These are phyloP conservation scores for Diaporthe citriasiana DNA, from an alignment of 2,329 filamentous ascomycete genomes.

Conservation along the genomic window DNA sequence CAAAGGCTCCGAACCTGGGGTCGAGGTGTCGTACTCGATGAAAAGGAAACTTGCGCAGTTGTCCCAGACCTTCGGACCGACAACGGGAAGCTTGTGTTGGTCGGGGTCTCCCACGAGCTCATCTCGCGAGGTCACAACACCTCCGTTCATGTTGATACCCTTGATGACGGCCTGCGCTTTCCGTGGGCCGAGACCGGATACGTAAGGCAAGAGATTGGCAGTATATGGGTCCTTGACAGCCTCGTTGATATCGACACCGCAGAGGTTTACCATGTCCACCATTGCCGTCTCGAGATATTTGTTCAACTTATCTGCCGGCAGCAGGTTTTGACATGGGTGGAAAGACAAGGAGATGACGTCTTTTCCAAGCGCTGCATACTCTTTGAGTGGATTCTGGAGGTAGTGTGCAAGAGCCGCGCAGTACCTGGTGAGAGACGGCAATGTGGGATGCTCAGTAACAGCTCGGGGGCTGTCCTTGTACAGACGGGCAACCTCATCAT, in stretches of 20 bases:
- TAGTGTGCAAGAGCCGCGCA: conserved; percentile 92
- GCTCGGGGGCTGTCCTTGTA: conserved; percentile 93
- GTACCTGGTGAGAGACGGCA: conserved; percentile 85
- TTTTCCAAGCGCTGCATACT: conserved; percentile 92
- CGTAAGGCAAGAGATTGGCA: conserved; percentile 89
- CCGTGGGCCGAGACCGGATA: conserved; percentile 90
- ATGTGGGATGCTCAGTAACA: conserved; percentile 82
- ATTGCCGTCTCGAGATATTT: conserved; percentile 94
- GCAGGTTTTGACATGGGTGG: conserved; percentile 88
- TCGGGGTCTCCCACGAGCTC: conserved; percentile 92
- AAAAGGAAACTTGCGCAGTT: conserved; percentile 97
- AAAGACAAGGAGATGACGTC: conserved; percentile 90
- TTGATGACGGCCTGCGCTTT: conserved; percentile 90
- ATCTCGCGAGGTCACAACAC: conserved; percentile 84
- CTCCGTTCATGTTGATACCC: conserved; percentile 92
- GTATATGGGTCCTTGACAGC: conserved; percentile 85
- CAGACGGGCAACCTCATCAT: conserved; percentile 96
- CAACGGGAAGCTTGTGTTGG: conserved; percentile 80
- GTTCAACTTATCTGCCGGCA: conserved; percentile 88
- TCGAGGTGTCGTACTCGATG: conserved; percentile 88
- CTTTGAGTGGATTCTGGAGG: conserved; percentile 94
- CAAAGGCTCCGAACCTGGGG: conserved; percentile 87
- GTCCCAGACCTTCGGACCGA: conserved; percentile 92
- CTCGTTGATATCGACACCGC: conserved; percentile 95
- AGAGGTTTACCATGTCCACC: conserved; percentile 98